A percentile compares a stretch with the other conserved stretches of the same genome.
These are phyloP conservation scores for Fraxinus pennsylvanica DNA, from an alignment of 257 asterid species.

Conservation along the genomic window DNA sequence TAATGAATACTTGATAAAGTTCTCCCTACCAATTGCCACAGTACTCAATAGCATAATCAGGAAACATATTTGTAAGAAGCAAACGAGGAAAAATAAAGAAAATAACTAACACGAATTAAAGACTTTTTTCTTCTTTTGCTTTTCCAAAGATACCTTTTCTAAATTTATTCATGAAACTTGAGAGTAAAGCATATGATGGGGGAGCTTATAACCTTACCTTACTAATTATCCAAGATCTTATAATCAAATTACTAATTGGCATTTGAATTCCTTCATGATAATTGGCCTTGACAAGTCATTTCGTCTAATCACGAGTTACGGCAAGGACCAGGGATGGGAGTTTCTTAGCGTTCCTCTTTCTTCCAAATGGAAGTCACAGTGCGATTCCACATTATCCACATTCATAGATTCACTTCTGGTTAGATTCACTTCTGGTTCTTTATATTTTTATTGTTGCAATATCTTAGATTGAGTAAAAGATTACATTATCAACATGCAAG, in stretches of 20 bases:
- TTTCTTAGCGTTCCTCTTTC: neutral
- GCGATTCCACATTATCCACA: neutral
- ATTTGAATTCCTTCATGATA: neutral
- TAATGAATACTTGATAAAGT: constrained; percentile 20
- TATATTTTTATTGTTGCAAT: neutral
- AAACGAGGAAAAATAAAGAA: neutral
- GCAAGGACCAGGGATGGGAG: neutral
- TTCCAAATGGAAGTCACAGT: neutral
- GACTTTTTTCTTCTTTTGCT: neutral
- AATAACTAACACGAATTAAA: neutral
- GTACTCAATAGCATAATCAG: constrained; percentile 17
- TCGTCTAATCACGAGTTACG: neutral
- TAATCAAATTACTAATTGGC: neutral
- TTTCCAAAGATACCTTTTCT: neutral
- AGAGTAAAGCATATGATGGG: neutral
- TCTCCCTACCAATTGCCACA: constrained; percentile 7
- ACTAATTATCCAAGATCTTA: neutral
- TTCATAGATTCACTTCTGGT: neutral
- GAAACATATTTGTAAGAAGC: neutral
- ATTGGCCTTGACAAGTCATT: neutral
- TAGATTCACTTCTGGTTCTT: neutral
- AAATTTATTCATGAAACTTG: neutral
- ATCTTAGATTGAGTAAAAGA: neutral
- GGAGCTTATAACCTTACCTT: neutral
- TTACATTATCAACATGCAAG: neutral